phyloP scores from a whole-genome alignment of 257 asterid genomes.

The Plantago ovata region DNA sequence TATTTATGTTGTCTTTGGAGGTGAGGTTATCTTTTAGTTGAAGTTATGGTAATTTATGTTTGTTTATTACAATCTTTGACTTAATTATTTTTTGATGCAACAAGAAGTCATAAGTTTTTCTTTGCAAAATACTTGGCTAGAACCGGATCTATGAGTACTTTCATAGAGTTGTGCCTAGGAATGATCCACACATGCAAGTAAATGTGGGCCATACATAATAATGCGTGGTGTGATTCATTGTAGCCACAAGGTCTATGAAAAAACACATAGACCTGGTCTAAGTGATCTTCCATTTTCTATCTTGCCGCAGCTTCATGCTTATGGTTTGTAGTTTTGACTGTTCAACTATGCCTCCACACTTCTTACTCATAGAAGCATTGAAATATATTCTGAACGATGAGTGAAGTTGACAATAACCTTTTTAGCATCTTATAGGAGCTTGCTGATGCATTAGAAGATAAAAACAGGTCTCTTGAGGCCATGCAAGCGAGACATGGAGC shows the following conservation, averaged over 20 bases:
- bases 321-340: conserved; percentile 13
- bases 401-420: conserved; percentile 39
- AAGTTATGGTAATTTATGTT: conserved; percentile 4
- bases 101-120: conserved; percentile 1
- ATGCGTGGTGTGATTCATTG: no score
- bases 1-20: conserved; percentile 8
- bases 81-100: conserved; percentile 8
- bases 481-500: conserved; percentile 65
- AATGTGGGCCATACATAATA: no score
- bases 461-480: conserved; percentile 46
- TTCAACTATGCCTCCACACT: conserved; percentile 5
- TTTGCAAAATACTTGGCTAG: no score
- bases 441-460: conserved; percentile 63
- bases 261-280: no score
- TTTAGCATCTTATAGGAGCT: conserved; percentile 71
- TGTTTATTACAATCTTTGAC: conserved; percentile 3
- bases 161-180: no score
- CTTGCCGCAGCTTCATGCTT: conserved; percentile 2
- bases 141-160: no score
- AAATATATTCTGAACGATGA: conserved; percentile 11
- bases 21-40: conserved; percentile 10
- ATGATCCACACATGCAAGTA: no score
- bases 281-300: no score
- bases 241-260: no score
- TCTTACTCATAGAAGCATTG: not conserved